Evolutionary conservation across 148 eudicot species (phyloP).

Genomic region (Simmondsia chinensis): DNA sequence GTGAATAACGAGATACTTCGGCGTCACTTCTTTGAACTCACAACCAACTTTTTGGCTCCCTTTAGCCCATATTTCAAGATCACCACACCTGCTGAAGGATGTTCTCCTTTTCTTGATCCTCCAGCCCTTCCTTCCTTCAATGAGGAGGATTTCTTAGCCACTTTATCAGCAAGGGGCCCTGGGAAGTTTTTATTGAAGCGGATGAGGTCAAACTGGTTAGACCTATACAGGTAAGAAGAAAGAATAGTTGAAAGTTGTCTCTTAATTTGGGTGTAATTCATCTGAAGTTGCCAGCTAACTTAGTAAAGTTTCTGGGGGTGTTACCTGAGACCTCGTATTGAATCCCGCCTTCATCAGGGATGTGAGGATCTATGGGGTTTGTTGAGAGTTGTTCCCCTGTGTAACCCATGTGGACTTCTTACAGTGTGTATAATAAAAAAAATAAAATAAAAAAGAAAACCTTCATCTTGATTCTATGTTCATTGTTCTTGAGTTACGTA

Average conservation of each 20-base stretch:
- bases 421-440: too few species aligned
- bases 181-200: slow-evolving; percentile 91
- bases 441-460: too few species aligned
- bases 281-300: too few species aligned
- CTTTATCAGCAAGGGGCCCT: slow-evolving; percentile 87
- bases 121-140: slow-evolving; percentile 65
- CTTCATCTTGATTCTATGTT: background rate
- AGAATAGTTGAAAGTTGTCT: too few species aligned
- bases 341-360: too few species aligned
- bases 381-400: too few species aligned
- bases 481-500: too few species aligned
- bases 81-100: slow-evolving; percentile 82
- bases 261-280: too few species aligned
- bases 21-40: slow-evolving; percentile 93
- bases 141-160: slow-evolving; percentile 63
- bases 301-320: too few species aligned
- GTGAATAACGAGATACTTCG: slow-evolving; percentile 96
- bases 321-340: too few species aligned
- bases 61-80: slow-evolving; percentile 88
- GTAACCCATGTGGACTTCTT: too few species aligned
- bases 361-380: too few species aligned
- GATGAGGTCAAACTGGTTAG: slow-evolving; percentile 92
- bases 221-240: slow-evolving; percentile 68
- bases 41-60: slow-evolving; percentile 89
- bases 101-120: slow-evolving; percentile 84